phyloP scores from a whole-genome alignment of 305 asterid genomes.

The Rubia tinctorum region DNA sequence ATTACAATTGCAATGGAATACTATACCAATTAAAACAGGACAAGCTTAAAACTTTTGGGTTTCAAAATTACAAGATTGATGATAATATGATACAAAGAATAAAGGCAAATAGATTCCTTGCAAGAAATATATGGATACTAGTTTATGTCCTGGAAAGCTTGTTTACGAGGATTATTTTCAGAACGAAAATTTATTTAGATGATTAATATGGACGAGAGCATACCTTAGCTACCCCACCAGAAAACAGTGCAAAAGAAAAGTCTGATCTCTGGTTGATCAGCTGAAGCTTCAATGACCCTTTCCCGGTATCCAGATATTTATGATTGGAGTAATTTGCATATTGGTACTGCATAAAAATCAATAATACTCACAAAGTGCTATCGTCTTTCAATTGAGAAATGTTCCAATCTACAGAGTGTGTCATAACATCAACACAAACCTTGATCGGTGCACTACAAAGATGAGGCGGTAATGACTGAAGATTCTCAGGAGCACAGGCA shows the following conservation, averaged over 20 bases:
- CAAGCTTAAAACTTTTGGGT: not conserved
- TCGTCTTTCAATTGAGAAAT: not conserved
- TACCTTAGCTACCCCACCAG: conserved; percentile 82
- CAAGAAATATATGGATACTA: not conserved
- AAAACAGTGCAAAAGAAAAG: conserved; percentile 72
- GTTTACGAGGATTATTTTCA: not conserved
- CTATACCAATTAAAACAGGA: not conserved
- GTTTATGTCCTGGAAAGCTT: not conserved
- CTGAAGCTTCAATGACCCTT: conserved; percentile 76
- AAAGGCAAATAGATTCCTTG: not conserved
- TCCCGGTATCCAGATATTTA: conserved; percentile 54
- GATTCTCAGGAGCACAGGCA: conserved; percentile 66
- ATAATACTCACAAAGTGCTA: conserved; percentile 1
- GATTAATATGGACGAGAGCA: not conserved
- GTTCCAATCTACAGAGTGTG: not conserved
- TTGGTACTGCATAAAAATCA: conserved; percentile 62
- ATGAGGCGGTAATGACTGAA: conserved; percentile 58
- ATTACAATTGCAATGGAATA: not conserved
- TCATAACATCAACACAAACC: conserved; percentile 36
- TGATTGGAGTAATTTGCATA: conserved; percentile 68
- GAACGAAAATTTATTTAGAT: not conserved
- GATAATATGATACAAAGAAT: not conserved
- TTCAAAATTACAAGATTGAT: not conserved
- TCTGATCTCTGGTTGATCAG: conserved; percentile 92
- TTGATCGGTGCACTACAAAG: conserved; percentile 87